Evolutionary conservation across 352 stramenopile species (phyloP).

Genomic region (Phytopythium sindhum): DNA sequence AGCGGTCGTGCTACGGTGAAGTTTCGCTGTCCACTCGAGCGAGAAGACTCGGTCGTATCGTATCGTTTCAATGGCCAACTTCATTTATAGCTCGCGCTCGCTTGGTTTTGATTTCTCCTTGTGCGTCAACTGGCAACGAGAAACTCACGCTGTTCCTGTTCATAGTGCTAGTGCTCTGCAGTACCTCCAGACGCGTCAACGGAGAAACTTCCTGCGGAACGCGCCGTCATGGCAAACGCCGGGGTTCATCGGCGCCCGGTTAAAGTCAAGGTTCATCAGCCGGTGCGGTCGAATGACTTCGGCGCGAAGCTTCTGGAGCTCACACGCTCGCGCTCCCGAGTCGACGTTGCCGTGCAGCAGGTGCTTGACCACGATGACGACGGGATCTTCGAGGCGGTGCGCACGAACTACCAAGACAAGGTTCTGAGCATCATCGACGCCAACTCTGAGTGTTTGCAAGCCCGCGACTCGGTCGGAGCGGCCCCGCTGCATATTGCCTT

Average conservation of each 20-base stretch:
- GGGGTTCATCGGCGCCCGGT: not conserved
- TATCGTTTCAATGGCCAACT: not conserved
- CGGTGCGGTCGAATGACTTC: not conserved
- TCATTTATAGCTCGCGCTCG: too few species aligned
- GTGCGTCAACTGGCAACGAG: too few species aligned
- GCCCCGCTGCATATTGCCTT: constrained; percentile 53
- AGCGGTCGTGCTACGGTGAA: not conserved
- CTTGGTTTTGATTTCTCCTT: too few species aligned
- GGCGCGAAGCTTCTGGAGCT: not conserved
- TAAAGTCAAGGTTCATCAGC: not conserved
- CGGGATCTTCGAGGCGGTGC: constrained; percentile 52
- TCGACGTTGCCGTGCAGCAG: constrained; percentile 64
- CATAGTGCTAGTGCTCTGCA: too few species aligned
- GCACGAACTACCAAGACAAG: constrained; percentile 29
- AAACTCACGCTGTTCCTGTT: too few species aligned
- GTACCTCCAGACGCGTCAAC: too few species aligned
- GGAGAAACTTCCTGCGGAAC: not conserved
- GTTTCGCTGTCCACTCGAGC: not conserved
- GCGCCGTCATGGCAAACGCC: not conserved
- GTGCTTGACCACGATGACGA: constrained; percentile 47
- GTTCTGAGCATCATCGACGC: constrained; percentile 28
- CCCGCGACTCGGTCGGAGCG: constrained; percentile 48
- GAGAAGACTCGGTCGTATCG: too few species aligned
- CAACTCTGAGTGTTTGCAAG: constrained; percentile 29
- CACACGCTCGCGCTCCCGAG: not conserved